Base-by-base conservation (phyloP, 345 rosid species). In the Adansonia digitata region DNA sequence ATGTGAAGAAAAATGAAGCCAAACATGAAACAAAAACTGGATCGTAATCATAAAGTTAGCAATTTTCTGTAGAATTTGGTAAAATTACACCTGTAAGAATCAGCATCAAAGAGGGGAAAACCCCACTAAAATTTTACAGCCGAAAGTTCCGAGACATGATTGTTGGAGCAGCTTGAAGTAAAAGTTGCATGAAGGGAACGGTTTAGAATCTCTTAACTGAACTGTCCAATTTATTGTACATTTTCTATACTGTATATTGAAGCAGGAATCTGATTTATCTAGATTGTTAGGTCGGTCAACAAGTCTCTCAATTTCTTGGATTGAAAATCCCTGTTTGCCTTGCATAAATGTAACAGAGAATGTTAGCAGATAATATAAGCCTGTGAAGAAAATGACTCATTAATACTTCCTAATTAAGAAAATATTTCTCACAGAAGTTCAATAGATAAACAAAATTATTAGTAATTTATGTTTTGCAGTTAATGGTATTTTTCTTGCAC, bases 301-400 rank as follows among this genome's bases (percentile, higher is more conserved):
- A 77, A 74, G 53, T 85, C 88, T 49, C 60, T 81, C 74, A 82
- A 61, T 69, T 71, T 81, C 82, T 73, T 75, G 29, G 79, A 79
- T 45, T 75, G 80, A 64, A 78, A 56, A 1, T 81, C 84, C 75
- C 66, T 60, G 26, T 61, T 66, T 71, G 81, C 76, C 87, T 81
- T 29, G 69, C 57, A 75, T 13, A 60, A 64, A 35, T 34, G 24
- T 34, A 55, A 68, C 10, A 57, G 13, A 79, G 7, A 18, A 18
- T 17, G 39, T 48, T 26, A 56, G 77, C 29, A 34, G 15, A 59
- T 53, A 15, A 34, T 35, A 31, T 2, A 31, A 61, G 24, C 42
- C 18, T 11, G 9, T 27, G 8, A 46, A 26, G 29, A 65, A 53
- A 51, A 14, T 20, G 42, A 24, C n/a, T n/a, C n/a, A n/a, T n/a